phyloP scores from a whole-genome alignment of 208 protist species.

The Endotrypanum monterogeii region DNA sequence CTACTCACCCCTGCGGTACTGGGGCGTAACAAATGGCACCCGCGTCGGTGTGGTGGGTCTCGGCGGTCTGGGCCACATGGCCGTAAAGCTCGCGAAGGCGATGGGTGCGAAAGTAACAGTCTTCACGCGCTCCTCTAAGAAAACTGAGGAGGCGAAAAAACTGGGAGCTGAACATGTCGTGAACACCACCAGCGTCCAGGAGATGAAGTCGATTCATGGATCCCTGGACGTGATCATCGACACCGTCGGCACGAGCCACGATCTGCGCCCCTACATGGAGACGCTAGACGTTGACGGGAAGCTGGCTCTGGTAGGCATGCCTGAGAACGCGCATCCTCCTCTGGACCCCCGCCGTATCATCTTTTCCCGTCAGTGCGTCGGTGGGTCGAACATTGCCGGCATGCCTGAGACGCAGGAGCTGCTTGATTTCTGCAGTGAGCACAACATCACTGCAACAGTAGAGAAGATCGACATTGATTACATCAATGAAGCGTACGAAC shows the following conservation, averaged over 20 bases:
- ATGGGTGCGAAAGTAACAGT: constrained; percentile 89
- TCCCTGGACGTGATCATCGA: constrained; percentile 74
- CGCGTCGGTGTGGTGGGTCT: constrained; percentile 83
- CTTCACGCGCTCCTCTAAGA: constrained; percentile 71
- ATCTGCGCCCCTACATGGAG: constrained; percentile 52
- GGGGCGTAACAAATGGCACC: constrained; percentile 55
- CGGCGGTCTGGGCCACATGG: constrained; percentile 91
- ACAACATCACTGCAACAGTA: constrained; percentile 68
- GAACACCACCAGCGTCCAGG: constrained; percentile 51
- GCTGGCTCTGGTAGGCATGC: constrained; percentile 61
- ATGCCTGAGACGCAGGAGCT: constrained; percentile 84
- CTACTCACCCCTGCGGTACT: constrained; percentile 80
- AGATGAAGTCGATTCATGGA: constrained; percentile 48
- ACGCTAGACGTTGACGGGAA: constrained; percentile 52
- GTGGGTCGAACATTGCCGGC: constrained; percentile 51
- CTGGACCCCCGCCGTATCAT: constrained; percentile 28
- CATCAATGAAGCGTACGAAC: constrained; percentile 77
- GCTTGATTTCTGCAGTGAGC: constrained; percentile 78
- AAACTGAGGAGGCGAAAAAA: constrained; percentile 52
- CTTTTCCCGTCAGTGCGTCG: constrained; percentile 12
- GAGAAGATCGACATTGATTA: constrained; percentile 65
- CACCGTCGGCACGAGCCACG: constrained; percentile 57
- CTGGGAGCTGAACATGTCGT: constrained; percentile 75
- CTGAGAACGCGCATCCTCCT: constrained; percentile 44
- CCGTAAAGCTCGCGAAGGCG: constrained; percentile 80